These are phyloP conservation scores for Cercospora nicotianae DNA, from an alignment of 2,329 filamentous ascomycete species.

Conservation along the genomic window DNA sequence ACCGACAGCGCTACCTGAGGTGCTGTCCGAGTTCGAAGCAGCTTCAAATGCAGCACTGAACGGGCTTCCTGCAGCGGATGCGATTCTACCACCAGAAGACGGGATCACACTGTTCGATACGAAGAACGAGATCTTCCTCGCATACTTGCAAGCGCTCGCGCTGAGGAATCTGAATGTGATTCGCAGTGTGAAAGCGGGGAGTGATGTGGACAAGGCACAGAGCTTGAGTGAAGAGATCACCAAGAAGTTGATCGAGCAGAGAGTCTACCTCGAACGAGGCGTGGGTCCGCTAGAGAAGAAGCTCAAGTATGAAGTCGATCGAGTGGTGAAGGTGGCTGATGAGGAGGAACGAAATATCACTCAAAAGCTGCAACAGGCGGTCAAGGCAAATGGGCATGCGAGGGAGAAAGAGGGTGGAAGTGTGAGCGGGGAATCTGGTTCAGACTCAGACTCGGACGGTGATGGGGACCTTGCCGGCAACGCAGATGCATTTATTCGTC, in stretches of 20 bases:
- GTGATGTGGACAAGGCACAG: slow-evolving; percentile 39
- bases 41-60: slow-evolving; percentile 63
- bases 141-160: slow-evolving; percentile 91
- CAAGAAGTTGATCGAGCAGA: slow-evolving; percentile 82
- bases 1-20: slow-evolving; percentile 42
- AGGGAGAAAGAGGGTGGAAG: slow-evolving; percentile 31
- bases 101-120: slow-evolving; percentile 93
- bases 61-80: slow-evolving; percentile 55
- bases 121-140: slow-evolving; percentile 95
- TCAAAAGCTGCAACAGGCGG: slow-evolving; percentile 39
- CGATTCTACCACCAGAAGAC: slow-evolving; percentile 71
- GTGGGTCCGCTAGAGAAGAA: slow-evolving; percentile 86
- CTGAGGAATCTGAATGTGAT: slow-evolving; percentile 59
- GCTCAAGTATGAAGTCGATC: slow-evolving; percentile 93
- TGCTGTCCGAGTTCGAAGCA: slow-evolving; percentile 51
- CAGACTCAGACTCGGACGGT: slow-evolving; percentile 40
- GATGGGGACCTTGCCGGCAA: slow-evolving; percentile 50
- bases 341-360: slow-evolving; percentile 59
- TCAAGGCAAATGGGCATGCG: slow-evolving; percentile 27
- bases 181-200: slow-evolving; percentile 39
- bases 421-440: slow-evolving; percentile 34
- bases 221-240: slow-evolving; percentile 67
- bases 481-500: slow-evolving; percentile 60
- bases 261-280: slow-evolving; percentile 91
- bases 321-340: slow-evolving; percentile 84